Base-by-base conservation (phyloP, 176 grass and related monocot genomes). In the Tillandsia fasciculata region DNA sequence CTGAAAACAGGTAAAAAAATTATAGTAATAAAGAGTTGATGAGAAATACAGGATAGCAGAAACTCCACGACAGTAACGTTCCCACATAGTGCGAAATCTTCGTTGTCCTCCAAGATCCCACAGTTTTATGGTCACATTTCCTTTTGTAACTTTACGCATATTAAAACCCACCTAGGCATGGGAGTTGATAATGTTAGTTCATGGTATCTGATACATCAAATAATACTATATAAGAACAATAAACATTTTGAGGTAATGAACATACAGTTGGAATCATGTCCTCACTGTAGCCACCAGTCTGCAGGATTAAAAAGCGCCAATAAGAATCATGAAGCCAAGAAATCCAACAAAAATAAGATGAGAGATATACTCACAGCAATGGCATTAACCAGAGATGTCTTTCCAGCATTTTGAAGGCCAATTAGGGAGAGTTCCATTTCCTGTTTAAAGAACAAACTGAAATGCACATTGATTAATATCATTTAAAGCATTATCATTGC, bases 81-180 rank as follows among this genome's bases (percentile, higher is more conserved):
- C 93, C 93, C 93, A 97, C 93, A 97, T 97, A 24, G 89, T 85
- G 18, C 93, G 89, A 65, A 97, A 97, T 87, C 93, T 90, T 3
- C 89, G 77, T 74, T 97, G 93, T 56, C 93, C 93, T 68, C 93
- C 93, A 72, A 97, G 84, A 85, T 97, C 93, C 93, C 93, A 97
- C 66, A 97, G 93, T 79, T 97, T 97, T 83, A 97, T 97, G 64
- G 93, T 97, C 17, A 97, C 93, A 85, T 97, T 97, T 75, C 93
- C 92, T 64, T 97, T 97, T 18, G 93, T 97, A 23, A 97, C 89
- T 90, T 97, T 97, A 14, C 93, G 76, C 93, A 97, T 97, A 83
- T 97, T 97, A 70, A 97, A 97, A 17, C 93, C 93, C 26, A 97
- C 93, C 93, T 97, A 77, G 53, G 86, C 79, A 78, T 8, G 51